phyloP scores from a whole-genome alignment of 2,329 filamentous ascomycete species.

The Coleophoma crateriformis region DNA sequence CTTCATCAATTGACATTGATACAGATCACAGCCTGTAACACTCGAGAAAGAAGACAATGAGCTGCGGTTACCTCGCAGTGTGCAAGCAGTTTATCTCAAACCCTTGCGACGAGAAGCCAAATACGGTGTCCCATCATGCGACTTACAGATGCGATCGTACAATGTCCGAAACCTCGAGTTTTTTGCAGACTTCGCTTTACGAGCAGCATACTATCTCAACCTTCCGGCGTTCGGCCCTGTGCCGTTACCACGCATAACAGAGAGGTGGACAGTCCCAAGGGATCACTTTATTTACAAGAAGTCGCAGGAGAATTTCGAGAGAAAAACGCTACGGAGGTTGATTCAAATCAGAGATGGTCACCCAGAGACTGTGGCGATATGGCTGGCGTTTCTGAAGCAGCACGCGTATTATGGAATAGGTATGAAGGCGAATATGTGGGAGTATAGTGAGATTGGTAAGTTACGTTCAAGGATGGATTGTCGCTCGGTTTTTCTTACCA shows the following conservation, averaged over 20 bases:
- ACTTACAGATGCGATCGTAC: slow-evolving; percentile 91
- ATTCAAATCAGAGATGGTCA: slow-evolving; percentile 93
- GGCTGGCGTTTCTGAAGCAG: slow-evolving; percentile 88
- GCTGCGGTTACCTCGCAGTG: slow-evolving; percentile 65
- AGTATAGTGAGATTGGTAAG: slow-evolving; percentile 70
- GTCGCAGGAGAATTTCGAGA: slow-evolving; percentile 94
- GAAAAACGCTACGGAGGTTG: slow-evolving; percentile 76
- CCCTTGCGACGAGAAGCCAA: slow-evolving; percentile 71
- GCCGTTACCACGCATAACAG: slow-evolving; percentile 77
- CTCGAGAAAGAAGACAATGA: background rate
- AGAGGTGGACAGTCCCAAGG: slow-evolving; percentile 91
- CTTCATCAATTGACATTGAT: background rate
- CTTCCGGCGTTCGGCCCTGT: slow-evolving; percentile 82
- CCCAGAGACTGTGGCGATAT: slow-evolving; percentile 81
- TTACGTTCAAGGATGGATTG: background rate
- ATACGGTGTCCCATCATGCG: slow-evolving; percentile 77
- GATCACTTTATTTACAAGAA: slow-evolving; percentile 96
- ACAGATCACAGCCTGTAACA: background rate
- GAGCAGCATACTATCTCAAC: slow-evolving; percentile 89
- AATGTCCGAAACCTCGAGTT: slow-evolving; percentile 86
- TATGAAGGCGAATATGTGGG: slow-evolving; percentile 98
- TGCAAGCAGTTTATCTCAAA: slow-evolving; percentile 81
- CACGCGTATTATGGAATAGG: slow-evolving; percentile 94
- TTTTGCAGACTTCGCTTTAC: slow-evolving; percentile 89
- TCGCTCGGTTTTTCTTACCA: slow-evolving; percentile 4